These are phyloP conservation scores for Annulohypoxylon maeteangense DNA, from an alignment of 495 filamentous ascomycete species.

Conservation along the genomic window DNA sequence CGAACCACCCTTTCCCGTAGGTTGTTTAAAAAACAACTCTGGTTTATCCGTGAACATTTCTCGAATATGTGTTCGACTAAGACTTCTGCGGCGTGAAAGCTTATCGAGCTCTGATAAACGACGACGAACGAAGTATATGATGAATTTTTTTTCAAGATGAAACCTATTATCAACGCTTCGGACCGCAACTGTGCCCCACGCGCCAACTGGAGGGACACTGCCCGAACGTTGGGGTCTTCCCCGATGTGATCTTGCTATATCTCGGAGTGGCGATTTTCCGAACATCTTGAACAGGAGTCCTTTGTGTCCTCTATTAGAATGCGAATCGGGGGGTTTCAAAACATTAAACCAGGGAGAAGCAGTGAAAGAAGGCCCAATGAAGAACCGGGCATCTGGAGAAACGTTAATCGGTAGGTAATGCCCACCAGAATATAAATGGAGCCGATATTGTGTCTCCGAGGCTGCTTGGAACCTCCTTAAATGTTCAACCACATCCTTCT, in stretches of 20 bases:
- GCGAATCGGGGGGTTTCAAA: not conserved
- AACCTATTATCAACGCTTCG: not conserved
- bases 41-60: slow-evolving; percentile 49
- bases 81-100: slow-evolving; percentile 50
- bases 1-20: not conserved
- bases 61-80: slow-evolving; percentile 52
- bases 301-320: not conserved
- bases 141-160: not conserved
- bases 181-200: slow-evolving; percentile 32
- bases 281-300: too few relatives aligned
- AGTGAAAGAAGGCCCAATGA: slow-evolving; percentile 33
- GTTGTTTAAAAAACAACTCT: slow-evolving; percentile 2
- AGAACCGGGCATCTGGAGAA: slow-evolving; percentile 12
- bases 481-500: slow-evolving; percentile 36
- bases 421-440: slow-evolving; percentile 39
- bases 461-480: slow-evolving; percentile 17
- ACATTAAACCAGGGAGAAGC: not conserved
- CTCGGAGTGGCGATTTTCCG: not conserved
- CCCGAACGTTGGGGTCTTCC: slow-evolving; percentile 26
- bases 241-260: not conserved
- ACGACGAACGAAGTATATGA: slow-evolving; percentile 45
- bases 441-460: slow-evolving; percentile 13
- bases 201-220: slow-evolving; percentile 43
- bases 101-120: slow-evolving; percentile 46
- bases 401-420: slow-evolving; percentile 24